Evolutionary conservation across 345 rosid species (phyloP).

Genomic region (Limnanthes douglasii): DNA sequence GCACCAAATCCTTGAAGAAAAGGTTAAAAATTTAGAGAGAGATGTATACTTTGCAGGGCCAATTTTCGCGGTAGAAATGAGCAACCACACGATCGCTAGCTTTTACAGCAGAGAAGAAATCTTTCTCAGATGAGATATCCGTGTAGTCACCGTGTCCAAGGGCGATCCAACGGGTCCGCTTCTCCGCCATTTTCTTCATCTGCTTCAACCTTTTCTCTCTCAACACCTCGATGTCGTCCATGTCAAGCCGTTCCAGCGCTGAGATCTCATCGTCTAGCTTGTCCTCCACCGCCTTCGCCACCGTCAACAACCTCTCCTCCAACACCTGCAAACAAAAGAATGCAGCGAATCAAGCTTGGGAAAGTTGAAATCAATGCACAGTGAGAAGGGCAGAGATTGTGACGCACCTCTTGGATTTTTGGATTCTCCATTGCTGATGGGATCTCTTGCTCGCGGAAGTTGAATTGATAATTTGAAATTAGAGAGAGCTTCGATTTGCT

Average conservation of each 20-base stretch:
- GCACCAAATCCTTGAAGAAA: background rate
- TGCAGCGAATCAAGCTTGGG: too few species aligned
- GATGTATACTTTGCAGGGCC: conserved; percentile 80
- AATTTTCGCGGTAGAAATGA: conserved; percentile 92
- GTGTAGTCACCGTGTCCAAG: conserved; percentile 89
- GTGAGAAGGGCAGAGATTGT: too few species aligned
- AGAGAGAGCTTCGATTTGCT: too few species aligned
- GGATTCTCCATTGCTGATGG: too few species aligned
- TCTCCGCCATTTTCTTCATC: conserved; percentile 97
- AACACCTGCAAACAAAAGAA: conserved; percentile 34
- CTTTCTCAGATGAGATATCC: conserved; percentile 75
- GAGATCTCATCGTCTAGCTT: conserved; percentile 82
- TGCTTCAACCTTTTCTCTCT: conserved; percentile 75
- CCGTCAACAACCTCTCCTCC: conserved; percentile 77
- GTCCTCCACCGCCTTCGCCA: conserved; percentile 88
- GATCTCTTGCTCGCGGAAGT: too few species aligned
- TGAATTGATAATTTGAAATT: too few species aligned
- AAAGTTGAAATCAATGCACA: too few species aligned
- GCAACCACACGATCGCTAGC: conserved; percentile 94
- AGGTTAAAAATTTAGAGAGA: background rate
- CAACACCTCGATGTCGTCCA: conserved; percentile 67
- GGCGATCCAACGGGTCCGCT: conserved; percentile 85
- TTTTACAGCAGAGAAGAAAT: conserved; percentile 71
- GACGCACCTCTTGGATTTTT: too few species aligned
- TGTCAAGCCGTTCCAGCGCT: conserved; percentile 68